Conservation (phyloP, 1,284 basidiomycete species). For the Ustilago sp. region DNA sequence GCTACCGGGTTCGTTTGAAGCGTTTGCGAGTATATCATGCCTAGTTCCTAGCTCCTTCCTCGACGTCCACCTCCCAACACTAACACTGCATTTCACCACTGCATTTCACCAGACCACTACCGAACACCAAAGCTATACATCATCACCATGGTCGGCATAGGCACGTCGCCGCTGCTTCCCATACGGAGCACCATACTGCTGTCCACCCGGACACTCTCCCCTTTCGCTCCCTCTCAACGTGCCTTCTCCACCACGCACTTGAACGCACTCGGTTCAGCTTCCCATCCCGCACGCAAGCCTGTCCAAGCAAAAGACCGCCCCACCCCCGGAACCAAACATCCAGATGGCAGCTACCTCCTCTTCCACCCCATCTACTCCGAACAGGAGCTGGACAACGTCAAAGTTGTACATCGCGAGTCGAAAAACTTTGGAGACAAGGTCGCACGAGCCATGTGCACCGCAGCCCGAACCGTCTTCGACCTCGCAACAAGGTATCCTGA, state of each 20-base stretch:
- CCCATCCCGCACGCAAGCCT: slow-evolving; percentile 7
- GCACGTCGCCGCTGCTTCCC: slow-evolving; percentile 1
- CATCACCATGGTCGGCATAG: slow-evolving; percentile 2
- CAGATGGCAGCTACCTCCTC: slow-evolving; percentile 45
- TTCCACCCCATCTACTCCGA: slow-evolving; percentile 55
- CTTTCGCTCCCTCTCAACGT: neutral
- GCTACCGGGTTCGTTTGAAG: neutral
- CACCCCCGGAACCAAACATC: slow-evolving; percentile 28
- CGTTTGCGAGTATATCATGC: neutral
- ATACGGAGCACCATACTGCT: slow-evolving; percentile 1
- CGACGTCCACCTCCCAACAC: too few relatives aligned
- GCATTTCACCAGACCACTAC: neutral
- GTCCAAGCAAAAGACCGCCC: slow-evolving; percentile 38
- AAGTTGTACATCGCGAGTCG: slow-evolving; percentile 80
- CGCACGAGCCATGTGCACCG: slow-evolving; percentile 71
- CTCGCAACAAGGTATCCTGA: slow-evolving; percentile 59
- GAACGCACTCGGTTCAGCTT: slow-evolving; percentile 9
- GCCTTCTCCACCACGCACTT: neutral
- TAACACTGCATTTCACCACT: neutral
- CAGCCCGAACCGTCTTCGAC: slow-evolving; percentile 50
- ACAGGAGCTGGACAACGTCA: slow-evolving; percentile 79
- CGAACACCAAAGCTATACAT: neutral
- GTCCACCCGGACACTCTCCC: neutral
- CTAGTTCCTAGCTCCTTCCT: neutral
- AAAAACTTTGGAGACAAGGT: slow-evolving; percentile 80